Percentiles rank a stretch among this genome's conserved stretches.
Conservation (phyloP, 495 filamentous ascomycete genomes). For the Beverwykella pulmonaria region DNA sequence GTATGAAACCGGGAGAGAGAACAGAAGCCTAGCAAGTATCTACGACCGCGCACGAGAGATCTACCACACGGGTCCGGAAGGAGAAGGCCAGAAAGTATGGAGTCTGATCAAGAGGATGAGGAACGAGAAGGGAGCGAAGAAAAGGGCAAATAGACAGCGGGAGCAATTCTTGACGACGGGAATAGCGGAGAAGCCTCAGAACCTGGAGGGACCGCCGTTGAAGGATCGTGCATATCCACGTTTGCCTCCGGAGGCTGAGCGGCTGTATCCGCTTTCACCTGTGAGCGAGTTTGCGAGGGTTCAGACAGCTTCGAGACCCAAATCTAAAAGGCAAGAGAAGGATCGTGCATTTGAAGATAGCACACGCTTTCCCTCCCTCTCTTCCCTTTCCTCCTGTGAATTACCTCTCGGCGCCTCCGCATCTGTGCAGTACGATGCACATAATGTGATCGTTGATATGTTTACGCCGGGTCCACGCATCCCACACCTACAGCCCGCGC, state of each 20-base stretch:
- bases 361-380: not conserved
- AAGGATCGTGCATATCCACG: not conserved
- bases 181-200: not conserved
- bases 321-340: not conserved
- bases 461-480: slow-evolving; percentile 11
- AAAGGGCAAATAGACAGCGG: not conserved
- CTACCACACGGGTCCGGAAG: slow-evolving; percentile 8
- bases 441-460: not conserved
- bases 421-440: slow-evolving; percentile 19
- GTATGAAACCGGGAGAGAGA: not conserved
- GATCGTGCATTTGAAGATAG: not conserved
- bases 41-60: not conserved
- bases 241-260: not conserved
- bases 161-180: not conserved
- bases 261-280: not conserved
- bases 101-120: not conserved
- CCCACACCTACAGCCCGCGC: slow-evolving; percentile 10
- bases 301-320: not conserved
- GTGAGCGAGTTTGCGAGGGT: not conserved
- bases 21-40: not conserved
- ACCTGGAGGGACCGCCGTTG: not conserved
- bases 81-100: slow-evolving; percentile 12
- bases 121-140: not conserved
- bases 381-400: not conserved
- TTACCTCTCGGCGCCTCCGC: slow-evolving; percentile 7